Evolutionary conservation across 768 basidiomycete genomes (phyloP), one percentile per base, ranked within the genome.

Genomic region (Leccinum olivaceopallidum): DNA sequence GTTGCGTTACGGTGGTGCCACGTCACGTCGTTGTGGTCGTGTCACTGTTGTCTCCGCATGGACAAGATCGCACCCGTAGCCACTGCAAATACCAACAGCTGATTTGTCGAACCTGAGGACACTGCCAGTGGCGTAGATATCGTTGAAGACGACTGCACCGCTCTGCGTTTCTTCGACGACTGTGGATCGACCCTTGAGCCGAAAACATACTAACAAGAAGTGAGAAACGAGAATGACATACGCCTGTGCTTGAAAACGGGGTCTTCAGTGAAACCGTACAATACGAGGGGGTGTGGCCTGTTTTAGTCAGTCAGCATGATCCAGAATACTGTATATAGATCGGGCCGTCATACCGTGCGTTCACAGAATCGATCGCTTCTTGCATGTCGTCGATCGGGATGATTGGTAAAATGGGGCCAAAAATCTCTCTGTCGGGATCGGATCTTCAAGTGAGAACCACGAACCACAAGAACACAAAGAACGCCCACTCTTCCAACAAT

Each of bases 331-430:
- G 47, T 3, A 34, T n/a, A 8, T 14, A 36, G 18, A 20, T 5
- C 18, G 5, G 7, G 8, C 7, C 8, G 58, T 62, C 79, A 18
- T 54, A 87, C 88, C 80, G 77, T 4, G 74, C 70, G 51, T 81
- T 82, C 48, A 90, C 71, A 65, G 84, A 84, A 2, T 78, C 76
- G 39, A 89, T 75, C 0, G 85, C 88, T 20, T 83, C 82, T 3
- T 84, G 78, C 7, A 88, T 56, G 56, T 71, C 75, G 34, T 85
- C 81, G 1, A 91, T 80, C 0, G 83, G 75, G 13, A 90, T 65
- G 50, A 92, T 77, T 1, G 89, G 84, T 7, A 92, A 66, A 24
- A 92, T 70, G 0, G 90, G 90, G 0, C 88, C 90, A 63, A 92
- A 92, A 3, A 90, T 69, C 69, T 92, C 90, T 61, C 89, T 90